Evolutionary conservation across 2,329 filamentous ascomycete genomes (phyloP).

Genomic region (Pseudocercospora crystallina): DNA sequence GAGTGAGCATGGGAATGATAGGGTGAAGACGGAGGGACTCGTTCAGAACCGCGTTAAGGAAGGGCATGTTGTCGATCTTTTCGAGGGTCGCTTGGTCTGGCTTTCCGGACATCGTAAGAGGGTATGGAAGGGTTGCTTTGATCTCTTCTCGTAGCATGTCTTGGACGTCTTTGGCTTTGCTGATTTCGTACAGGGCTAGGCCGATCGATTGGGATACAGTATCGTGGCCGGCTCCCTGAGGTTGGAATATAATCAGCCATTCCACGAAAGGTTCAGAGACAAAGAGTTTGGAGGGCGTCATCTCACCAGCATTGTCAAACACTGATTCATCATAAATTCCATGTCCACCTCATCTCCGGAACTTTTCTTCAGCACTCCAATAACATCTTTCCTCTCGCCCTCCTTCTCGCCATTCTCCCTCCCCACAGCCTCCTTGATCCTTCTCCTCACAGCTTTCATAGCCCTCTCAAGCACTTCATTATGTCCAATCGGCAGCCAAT

Average conservation of each 20-base stretch:
- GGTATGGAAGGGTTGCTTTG: no score
- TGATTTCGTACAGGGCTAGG: no score
- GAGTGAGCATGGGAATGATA: constrained; percentile 36
- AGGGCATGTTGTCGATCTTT: constrained; percentile 39
- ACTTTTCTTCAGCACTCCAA: background rate
- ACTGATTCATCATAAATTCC: background rate
- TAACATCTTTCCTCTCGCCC: background rate
- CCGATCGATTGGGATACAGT: background rate
- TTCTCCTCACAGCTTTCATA: background rate
- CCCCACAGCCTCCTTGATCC: background rate
- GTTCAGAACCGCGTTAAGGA: constrained; percentile 45
- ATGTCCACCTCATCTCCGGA: background rate
- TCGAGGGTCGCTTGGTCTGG: constrained; percentile 29
- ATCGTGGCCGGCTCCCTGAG: background rate
- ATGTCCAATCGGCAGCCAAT: background rate
- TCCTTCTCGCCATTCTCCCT: background rate
- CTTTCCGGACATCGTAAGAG: no score
- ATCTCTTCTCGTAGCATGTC: no score
- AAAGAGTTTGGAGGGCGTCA: background rate
- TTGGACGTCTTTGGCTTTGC: no score
- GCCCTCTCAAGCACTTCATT: background rate
- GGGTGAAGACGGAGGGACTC: constrained; percentile 47
- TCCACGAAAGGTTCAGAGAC: background rate
- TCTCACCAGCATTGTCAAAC: background rate
- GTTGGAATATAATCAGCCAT: no score